These are phyloP conservation scores for Secale cereale DNA, from an alignment of 176 grass and related monocot genomes.

Conservation along the genomic window DNA sequence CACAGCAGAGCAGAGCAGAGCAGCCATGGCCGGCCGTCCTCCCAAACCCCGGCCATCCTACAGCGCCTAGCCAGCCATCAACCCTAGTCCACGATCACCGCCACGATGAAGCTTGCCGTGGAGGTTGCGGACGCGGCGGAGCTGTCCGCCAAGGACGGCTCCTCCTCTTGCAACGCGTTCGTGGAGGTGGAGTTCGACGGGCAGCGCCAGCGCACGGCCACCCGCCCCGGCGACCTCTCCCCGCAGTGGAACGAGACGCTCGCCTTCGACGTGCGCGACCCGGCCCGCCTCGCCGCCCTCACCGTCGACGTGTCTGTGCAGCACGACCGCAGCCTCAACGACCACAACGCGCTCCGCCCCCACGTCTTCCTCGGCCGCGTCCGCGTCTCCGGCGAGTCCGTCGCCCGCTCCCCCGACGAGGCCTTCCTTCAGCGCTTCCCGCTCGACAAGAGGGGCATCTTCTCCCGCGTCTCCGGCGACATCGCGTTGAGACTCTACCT, in stretches of 20 bases:
- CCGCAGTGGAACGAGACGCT: slow-evolving; percentile 73
- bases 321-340: slow-evolving; percentile 41
- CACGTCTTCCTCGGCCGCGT: slow-evolving; percentile 67
- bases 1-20: too few relatives aligned
- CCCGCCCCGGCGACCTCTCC: slow-evolving; percentile 34
- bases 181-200: slow-evolving; percentile 63
- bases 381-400: slow-evolving; percentile 49
- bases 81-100: rapidly evolving
- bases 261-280: slow-evolving; percentile 52
- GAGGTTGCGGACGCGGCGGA: slow-evolving; percentile 67
- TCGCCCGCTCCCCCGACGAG: slow-evolving; percentile 17
- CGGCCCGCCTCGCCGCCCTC: slow-evolving; percentile 1
- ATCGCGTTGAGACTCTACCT: slow-evolving; percentile 56
- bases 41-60: too few relatives aligned
- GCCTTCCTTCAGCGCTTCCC: slow-evolving; percentile 62
- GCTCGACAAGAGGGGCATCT: slow-evolving; percentile 67
- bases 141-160: slow-evolving; percentile 57
- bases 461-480: slow-evolving; percentile 80
- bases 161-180: slow-evolving; percentile 52
- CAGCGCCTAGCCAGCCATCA: rapidly evolving
- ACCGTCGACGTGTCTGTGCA: slow-evolving; percentile 44
- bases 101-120: slow-evolving; percentile 68
- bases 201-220: slow-evolving; percentile 61
- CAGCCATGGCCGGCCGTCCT: background rate
- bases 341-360: slow-evolving; percentile 21